Evolutionary conservation across 2,329 filamentous ascomycete species (phyloP), one percentile per base, ranked within the genome.

Genomic region (Huntiella savannae): DNA sequence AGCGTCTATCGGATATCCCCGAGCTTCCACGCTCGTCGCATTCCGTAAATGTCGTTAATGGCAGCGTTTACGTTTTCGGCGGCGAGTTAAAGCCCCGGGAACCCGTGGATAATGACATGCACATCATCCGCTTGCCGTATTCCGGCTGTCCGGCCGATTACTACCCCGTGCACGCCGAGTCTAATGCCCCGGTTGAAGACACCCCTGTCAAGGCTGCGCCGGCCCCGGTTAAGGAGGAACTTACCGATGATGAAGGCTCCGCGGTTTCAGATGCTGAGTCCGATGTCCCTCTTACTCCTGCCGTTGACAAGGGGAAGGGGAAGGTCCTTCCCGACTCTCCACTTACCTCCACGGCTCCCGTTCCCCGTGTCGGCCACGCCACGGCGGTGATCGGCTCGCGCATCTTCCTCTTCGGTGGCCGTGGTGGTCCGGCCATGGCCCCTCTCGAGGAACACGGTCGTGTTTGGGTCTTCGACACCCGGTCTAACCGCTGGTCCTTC

Each of bases 381-480:
- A 74, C 79, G 0, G 72, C 78, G 10, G 69, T 75, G 1, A 71
- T 91, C 49, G 70, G 77, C 49, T 69, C 71, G 39, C 76, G 75
- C 16, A 76, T 92, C 55, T 88, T 88, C 61, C 52, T 92, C 37
- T 93, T 87, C 60, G 85, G 83, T 41, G 85, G 86, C 7, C 76
- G 82, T 39, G 78, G 79, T 33, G 80, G 80, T 0, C 61, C 68
- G 3, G 75, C 74, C 22, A 78, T 82, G 72, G 64, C 71, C 1
- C 75, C 82, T 1, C 66, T 93, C 8, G 74, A 87, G 45, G 85
- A 93, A 55, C 59, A 66, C 8, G 85, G 85, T 12, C 67, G 75
- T 3, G 67, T 92, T 44, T 92, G 84, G 84, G 66, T 76, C 28
- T 87, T 82, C 55, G 73, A 85, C 57, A 77, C 79, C 1, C 64